Evolutionary conservation across 2,329 filamentous ascomycete species (phyloP).

Genomic region (Fusarium kyushuense): DNA sequence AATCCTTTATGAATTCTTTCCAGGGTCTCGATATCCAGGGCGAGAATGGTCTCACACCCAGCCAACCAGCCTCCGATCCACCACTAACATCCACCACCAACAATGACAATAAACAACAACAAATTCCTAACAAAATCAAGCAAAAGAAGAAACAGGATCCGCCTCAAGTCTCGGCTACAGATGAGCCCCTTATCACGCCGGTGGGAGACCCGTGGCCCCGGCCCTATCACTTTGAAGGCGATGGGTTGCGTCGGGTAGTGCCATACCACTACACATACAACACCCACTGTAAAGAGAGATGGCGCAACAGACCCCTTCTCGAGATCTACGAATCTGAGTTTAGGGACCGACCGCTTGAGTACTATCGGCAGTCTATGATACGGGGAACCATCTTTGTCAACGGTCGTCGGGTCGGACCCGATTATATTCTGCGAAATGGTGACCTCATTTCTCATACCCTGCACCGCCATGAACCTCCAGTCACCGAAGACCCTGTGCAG

Average conservation of each 20-base stretch:
- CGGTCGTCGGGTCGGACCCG: slow-evolving; percentile 74
- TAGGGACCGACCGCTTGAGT: slow-evolving; percentile 84
- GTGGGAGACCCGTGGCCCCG: slow-evolving; percentile 60
- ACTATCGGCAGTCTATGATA: slow-evolving; percentile 89
- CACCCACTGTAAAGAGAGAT: slow-evolving; percentile 93
- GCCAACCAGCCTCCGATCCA: slow-evolving; percentile 28
- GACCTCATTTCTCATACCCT: slow-evolving; percentile 92
- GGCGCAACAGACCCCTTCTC: slow-evolving; percentile 83
- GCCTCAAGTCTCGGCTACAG: slow-evolving; percentile 36
- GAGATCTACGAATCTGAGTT: slow-evolving; percentile 95
- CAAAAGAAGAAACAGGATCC: slow-evolving; percentile 36
- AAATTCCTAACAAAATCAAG: slow-evolving; percentile 30
- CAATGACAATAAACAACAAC: slow-evolving; percentile 12
- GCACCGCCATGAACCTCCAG: slow-evolving; percentile 95
- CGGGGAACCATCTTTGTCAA: slow-evolving; percentile 84
- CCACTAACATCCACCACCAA: slow-evolving; percentile 10
- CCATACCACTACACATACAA: slow-evolving; percentile 97
- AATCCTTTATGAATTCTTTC: slow-evolving; percentile 32
- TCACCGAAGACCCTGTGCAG: slow-evolving; percentile 81
- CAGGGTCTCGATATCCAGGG: slow-evolving; percentile 36
- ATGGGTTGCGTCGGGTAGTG: slow-evolving; percentile 82
- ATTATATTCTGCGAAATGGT: slow-evolving; percentile 85
- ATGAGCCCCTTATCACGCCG: slow-evolving; percentile 51
- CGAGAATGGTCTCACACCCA: slow-evolving; percentile 20
- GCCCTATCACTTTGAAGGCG: slow-evolving; percentile 83